phyloP scores from a whole-genome alignment of 108 stramenopile genomes.

The Cylindrotheca fusiformis region DNA sequence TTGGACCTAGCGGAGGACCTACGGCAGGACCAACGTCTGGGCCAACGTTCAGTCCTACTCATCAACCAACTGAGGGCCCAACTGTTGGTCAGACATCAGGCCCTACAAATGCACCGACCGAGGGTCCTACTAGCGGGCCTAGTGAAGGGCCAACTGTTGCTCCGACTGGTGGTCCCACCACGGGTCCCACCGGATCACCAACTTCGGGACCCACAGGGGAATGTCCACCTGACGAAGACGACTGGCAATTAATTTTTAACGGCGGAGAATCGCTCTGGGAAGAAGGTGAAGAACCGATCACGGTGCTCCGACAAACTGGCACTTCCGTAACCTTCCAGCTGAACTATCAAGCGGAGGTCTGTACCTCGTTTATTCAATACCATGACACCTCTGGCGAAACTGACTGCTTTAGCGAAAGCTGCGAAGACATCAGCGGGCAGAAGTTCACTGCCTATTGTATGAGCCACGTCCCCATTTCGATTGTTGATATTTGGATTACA shows the following conservation, averaged over 20 bases:
- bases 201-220: constrained; percentile 1
- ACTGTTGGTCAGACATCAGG: too few relatives aligned
- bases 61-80: too few relatives aligned
- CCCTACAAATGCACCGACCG: constrained; percentile 9
- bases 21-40: too few relatives aligned
- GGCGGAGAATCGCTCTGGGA: too few relatives aligned
- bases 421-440: too few relatives aligned
- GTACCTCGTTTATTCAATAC: too few relatives aligned
- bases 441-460: constrained; percentile 23
- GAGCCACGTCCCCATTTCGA: constrained; percentile 21
- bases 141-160: constrained; percentile 11
- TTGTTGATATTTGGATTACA: constrained; percentile 26
- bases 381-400: too few relatives aligned
- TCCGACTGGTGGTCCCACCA: constrained; percentile 4
- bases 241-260: too few relatives aligned
- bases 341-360: too few relatives aligned
- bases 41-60: too few relatives aligned
- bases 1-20: constrained; percentile 1
- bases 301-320: background rate
- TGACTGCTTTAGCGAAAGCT: too few relatives aligned
- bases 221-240: too few relatives aligned
- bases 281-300: background rate
- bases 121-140: constrained; percentile 15
- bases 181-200: background rate
- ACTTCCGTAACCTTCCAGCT: constrained; percentile 4